A percentile compares a stretch with the other conserved stretches of the same genome.
Conservation (phyloP, 2,329 filamentous ascomycete species). For the Xylariales sp. region DNA sequence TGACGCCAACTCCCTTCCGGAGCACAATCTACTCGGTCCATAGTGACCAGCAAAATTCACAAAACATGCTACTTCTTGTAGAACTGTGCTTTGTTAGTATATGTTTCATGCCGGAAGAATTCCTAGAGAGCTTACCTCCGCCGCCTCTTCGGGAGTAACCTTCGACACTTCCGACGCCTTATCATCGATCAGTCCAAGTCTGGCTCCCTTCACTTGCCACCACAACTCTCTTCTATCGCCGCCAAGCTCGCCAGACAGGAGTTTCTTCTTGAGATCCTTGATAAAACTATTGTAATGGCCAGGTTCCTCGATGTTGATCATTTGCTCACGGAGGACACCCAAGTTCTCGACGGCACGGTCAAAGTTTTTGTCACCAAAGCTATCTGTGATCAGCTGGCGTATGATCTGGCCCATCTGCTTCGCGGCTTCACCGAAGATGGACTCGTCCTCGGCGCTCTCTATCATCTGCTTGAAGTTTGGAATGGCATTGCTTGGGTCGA, state of each 20-base stretch:
- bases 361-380: constrained; percentile 72
- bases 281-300: constrained; percentile 72
- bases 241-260: constrained; percentile 65
- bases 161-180: constrained; percentile 58
- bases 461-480: constrained; percentile 87
- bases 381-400: constrained; percentile 62
- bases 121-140: constrained; percentile 38
- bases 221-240: constrained; percentile 81
- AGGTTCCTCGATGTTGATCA: constrained; percentile 71
- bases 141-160: constrained; percentile 67
- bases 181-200: constrained; percentile 68
- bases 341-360: constrained; percentile 70
- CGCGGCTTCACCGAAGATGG: constrained; percentile 60
- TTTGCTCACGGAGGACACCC: constrained; percentile 71
- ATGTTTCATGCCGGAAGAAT: neutral
- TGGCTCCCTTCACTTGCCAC: constrained; percentile 63
- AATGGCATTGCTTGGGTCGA: constrained; percentile 68
- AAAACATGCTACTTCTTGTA: constrained; percentile 2
- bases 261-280: constrained; percentile 62
- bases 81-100: neutral
- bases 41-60: too few species aligned
- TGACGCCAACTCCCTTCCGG: too few species aligned
- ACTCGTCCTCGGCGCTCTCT: constrained; percentile 51
- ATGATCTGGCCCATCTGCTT: constrained; percentile 73
- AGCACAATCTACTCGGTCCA: too few species aligned